phyloP scores from a whole-genome alignment of 2,329 filamentous ascomycete genomes.

The Ustilaginoidea virens region DNA sequence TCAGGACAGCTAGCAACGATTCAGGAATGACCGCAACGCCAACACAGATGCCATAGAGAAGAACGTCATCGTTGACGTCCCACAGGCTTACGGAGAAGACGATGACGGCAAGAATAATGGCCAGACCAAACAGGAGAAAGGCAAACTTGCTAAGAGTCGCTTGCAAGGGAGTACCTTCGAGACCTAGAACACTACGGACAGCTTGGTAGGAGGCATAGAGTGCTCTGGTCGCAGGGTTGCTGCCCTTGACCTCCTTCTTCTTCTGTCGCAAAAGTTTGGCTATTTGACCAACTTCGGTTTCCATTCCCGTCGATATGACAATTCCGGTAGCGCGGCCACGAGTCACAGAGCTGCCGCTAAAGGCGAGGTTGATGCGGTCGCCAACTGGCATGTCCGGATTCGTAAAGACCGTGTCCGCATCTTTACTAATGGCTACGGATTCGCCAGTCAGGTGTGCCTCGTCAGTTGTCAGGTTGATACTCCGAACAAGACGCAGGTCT shows the following conservation, averaged over 20 bases:
- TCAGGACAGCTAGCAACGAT: slow-evolving; percentile 53
- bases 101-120: slow-evolving; percentile 42
- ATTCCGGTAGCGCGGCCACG: slow-evolving; percentile 54
- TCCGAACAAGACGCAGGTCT: slow-evolving; percentile 48
- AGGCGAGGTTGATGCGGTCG: slow-evolving; percentile 56
- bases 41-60: slow-evolving; percentile 46
- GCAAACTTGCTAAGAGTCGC: slow-evolving; percentile 77
- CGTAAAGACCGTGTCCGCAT: slow-evolving; percentile 38
- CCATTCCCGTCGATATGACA: slow-evolving; percentile 56
- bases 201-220: slow-evolving; percentile 27
- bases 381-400: slow-evolving; percentile 43
- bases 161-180: slow-evolving; percentile 70
- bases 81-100: slow-evolving; percentile 45
- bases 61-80: slow-evolving; percentile 36
- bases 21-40: slow-evolving; percentile 50
- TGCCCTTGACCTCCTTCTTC: slow-evolving; percentile 26
- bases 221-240: slow-evolving; percentile 26
- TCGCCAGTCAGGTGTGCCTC: slow-evolving; percentile 63
- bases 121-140: slow-evolving; percentile 62
- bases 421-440: slow-evolving; percentile 53
- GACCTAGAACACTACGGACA: slow-evolving; percentile 40
- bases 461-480: slow-evolving; percentile 62
- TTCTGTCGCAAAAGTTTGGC: slow-evolving; percentile 50
- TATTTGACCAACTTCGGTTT: slow-evolving; percentile 62
- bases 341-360: slow-evolving; percentile 57